Conservation (phyloP, 371 early-diverging fungal genomes). For the Zopfochytrium polystomum region DNA sequence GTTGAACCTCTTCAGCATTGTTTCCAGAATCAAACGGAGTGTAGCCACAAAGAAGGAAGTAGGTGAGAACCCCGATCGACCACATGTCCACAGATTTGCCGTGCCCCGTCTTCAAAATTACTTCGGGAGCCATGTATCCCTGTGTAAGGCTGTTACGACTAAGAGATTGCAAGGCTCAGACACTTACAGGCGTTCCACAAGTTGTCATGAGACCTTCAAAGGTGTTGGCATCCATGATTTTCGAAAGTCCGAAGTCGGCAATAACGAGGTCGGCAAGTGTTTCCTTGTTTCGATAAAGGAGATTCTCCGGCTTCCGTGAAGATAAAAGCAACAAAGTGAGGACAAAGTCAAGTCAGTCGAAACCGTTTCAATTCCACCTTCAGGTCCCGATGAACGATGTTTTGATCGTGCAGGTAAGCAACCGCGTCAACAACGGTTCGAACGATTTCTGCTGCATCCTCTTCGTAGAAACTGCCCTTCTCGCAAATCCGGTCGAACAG, state of each 20-base stretch:
- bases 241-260: constrained; percentile 53
- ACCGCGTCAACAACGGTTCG: constrained; percentile 72
- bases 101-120: constrained; percentile 27
- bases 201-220: constrained; percentile 52
- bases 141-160: background rate
- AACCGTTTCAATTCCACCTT: constrained; percentile 54
- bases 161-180: background rate
- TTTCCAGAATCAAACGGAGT: constrained; percentile 52
- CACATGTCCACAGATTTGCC: constrained; percentile 56
- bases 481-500: constrained; percentile 84
- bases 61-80: constrained; percentile 57
- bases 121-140: constrained; percentile 44
- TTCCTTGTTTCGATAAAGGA: background rate
- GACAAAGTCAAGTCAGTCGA: background rate
- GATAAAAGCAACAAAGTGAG: background rate
- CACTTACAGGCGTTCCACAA: constrained; percentile 64
- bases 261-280: constrained; percentile 35
- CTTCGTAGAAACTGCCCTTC: constrained; percentile 76
- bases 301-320: constrained; percentile 36
- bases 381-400: constrained; percentile 73
- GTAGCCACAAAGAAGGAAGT: constrained; percentile 54
- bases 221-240: constrained; percentile 19
- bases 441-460: constrained; percentile 81
- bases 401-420: constrained; percentile 77
- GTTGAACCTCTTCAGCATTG: constrained; percentile 47